Conservation (phyloP, 1,139 yeast species). For the Pichia sp. region DNA sequence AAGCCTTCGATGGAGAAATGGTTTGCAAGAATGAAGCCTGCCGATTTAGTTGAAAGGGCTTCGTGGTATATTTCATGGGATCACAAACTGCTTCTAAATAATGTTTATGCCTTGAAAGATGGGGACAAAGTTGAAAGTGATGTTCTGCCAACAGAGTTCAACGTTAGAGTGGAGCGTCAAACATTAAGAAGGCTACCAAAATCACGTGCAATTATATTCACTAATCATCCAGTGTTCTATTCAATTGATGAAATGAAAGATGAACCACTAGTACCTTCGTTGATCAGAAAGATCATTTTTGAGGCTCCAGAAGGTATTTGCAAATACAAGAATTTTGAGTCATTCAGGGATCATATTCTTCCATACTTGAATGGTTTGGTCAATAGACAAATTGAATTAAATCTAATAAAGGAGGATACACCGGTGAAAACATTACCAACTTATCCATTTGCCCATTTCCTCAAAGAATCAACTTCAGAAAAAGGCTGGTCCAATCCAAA, state of each 20-base stretch:
- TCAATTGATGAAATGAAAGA: slow-evolving; percentile 71
- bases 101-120: slow-evolving; percentile 42
- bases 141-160: slow-evolving; percentile 35
- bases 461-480: slow-evolving; percentile 28
- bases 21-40: slow-evolving; percentile 54
- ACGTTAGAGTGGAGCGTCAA: slow-evolving; percentile 51
- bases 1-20: slow-evolving; percentile 69
- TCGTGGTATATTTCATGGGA: slow-evolving; percentile 74
- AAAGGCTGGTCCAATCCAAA: slow-evolving; percentile 43
- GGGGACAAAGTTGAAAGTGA: slow-evolving; percentile 33
- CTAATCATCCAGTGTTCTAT: slow-evolving; percentile 63
- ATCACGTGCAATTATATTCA: slow-evolving; percentile 44
- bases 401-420: slow-evolving; percentile 48
- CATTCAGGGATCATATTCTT: slow-evolving; percentile 50
- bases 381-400: slow-evolving; percentile 48
- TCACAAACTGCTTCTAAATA: slow-evolving; percentile 49
- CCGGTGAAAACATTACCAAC: slow-evolving; percentile 54
- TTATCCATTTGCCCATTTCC: slow-evolving; percentile 52
- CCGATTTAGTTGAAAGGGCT: slow-evolving; percentile 63
- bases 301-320: slow-evolving; percentile 63
- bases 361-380: slow-evolving; percentile 52
- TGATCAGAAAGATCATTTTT: slow-evolving; percentile 50
- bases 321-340: slow-evolving; percentile 54
- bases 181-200: slow-evolving; percentile 47
- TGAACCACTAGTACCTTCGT: slow-evolving; percentile 66